These are phyloP conservation scores for Grosmannia serpens DNA, from an alignment of 2,329 filamentous ascomycete species.

Conservation along the genomic window DNA sequence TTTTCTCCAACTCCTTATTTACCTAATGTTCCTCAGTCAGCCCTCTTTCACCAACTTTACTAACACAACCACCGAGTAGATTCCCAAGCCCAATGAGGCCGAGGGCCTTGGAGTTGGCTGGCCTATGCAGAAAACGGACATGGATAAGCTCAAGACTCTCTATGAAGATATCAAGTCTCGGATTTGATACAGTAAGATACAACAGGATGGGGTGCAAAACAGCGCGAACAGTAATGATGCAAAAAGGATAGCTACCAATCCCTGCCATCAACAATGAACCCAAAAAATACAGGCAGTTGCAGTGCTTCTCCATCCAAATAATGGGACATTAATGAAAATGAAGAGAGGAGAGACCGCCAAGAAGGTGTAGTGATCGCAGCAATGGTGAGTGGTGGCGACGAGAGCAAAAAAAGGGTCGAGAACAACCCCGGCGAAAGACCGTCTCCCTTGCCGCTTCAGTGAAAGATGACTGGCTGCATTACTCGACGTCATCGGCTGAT, in stretches of 20 bases:
- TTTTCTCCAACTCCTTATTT: background rate
- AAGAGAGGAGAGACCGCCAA: background rate
- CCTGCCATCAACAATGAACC: background rate
- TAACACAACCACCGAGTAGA: slow-evolving; percentile 39
- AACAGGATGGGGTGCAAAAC: background rate
- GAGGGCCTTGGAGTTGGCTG: slow-evolving; percentile 66
- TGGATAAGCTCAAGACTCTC: slow-evolving; percentile 71
- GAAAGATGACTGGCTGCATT: background rate
- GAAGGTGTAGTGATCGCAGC: background rate
- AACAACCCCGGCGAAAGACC: background rate
- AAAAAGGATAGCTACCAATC: background rate
- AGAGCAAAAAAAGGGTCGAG: background rate
- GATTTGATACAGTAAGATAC: slow-evolving; percentile 51
- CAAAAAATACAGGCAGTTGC: background rate
- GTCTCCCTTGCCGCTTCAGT: background rate
- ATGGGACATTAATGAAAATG: background rate
- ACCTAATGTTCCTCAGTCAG: too few relatives aligned
- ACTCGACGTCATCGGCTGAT: slow-evolving; percentile 34
- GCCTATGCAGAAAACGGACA: slow-evolving; percentile 65
- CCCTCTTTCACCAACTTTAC: background rate
- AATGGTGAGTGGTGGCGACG: background rate
- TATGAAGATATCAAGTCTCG: slow-evolving; percentile 79
- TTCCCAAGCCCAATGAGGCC: slow-evolving; percentile 78
- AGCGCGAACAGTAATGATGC: background rate
- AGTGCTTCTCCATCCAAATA: background rate